phyloP scores from a whole-genome alignment of 2,329 filamentous ascomycete species.

The Monosporascus sp. region DNA sequence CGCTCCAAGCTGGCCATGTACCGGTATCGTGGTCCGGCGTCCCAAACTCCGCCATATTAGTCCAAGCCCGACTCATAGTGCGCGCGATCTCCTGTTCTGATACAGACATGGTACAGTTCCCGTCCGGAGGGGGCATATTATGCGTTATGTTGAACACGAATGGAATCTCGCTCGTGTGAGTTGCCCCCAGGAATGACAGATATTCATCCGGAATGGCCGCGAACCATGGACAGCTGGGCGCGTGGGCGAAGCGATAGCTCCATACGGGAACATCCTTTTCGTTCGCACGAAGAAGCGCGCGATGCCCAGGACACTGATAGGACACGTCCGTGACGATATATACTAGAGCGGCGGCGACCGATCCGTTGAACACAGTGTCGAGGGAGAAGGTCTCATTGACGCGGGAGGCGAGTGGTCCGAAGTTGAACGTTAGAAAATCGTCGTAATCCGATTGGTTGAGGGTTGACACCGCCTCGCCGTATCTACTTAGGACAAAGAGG shows the following conservation, averaged over 20 bases:
- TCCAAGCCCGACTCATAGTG: slow-evolving; percentile 21
- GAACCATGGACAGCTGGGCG: slow-evolving; percentile 19
- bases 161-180: slow-evolving; percentile 25
- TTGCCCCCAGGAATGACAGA: slow-evolving; percentile 14
- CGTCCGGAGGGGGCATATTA: slow-evolving; percentile 15
- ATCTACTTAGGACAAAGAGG: slow-evolving; percentile 18
- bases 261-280: slow-evolving; percentile 14
- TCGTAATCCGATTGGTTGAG: slow-evolving; percentile 20
- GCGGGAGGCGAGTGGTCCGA: slow-evolving; percentile 16
- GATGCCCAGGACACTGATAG: slow-evolving; percentile 16
- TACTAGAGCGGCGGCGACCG: slow-evolving; percentile 11
- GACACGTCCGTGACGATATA: slow-evolving; percentile 12
- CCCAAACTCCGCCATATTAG: slow-evolving; percentile 18
- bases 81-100: slow-evolving; percentile 14
- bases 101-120: slow-evolving; percentile 17
- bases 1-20: slow-evolving; percentile 12
- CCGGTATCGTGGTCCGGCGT: slow-evolving; percentile 7
- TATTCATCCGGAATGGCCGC: slow-evolving; percentile 5
- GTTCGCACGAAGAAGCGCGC: slow-evolving; percentile 9
- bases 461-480: slow-evolving; percentile 4
- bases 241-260: slow-evolving; percentile 19
- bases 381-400: slow-evolving; percentile 20
- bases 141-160: slow-evolving; percentile 23
- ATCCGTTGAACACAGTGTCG: slow-evolving; percentile 10
- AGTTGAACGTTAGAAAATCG: slow-evolving; percentile 19